These are phyloP conservation scores for Eucalyptus cladocalyx DNA, from an alignment of 345 rosid species.

Conservation along the genomic window DNA sequence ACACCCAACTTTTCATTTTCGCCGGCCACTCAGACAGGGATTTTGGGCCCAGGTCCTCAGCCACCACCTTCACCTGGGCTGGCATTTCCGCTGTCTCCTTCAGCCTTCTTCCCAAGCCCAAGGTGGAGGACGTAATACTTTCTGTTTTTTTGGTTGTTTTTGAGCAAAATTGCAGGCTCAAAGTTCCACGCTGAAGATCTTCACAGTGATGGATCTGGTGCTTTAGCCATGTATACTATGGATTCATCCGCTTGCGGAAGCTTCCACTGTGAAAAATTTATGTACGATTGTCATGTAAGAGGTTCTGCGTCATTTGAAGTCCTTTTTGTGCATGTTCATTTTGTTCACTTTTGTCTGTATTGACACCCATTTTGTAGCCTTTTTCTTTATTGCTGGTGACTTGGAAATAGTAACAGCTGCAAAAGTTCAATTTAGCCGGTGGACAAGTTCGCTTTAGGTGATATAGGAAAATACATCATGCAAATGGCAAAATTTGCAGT, in stretches of 20 bases:
- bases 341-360: neutral
- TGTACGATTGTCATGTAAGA: neutral
- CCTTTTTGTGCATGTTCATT: neutral
- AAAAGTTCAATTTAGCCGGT: neutral
- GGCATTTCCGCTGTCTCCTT: conserved; percentile 59
- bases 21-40: conserved; percentile 54
- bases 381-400: neutral
- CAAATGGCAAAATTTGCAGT: neutral
- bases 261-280: neutral
- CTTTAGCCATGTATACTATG: neutral
- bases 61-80: conserved; percentile 74
- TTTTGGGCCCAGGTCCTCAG: conserved; percentile 61
- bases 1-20: conserved; percentile 73
- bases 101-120: conserved; percentile 72
- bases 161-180: neutral
- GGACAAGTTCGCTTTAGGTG: neutral
- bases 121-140: conserved; percentile 49
- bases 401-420: neutral
- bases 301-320: neutral
- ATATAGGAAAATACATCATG: neutral
- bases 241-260: neutral
- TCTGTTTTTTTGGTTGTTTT: neutral
- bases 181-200: neutral
- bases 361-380: neutral
- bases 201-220: neutral